Evolutionary conservation across 2,329 filamentous ascomycete species (phyloP), one percentile per base, ranked within the genome.

Genomic region (Phaeosphaeriaceae sp.): DNA sequence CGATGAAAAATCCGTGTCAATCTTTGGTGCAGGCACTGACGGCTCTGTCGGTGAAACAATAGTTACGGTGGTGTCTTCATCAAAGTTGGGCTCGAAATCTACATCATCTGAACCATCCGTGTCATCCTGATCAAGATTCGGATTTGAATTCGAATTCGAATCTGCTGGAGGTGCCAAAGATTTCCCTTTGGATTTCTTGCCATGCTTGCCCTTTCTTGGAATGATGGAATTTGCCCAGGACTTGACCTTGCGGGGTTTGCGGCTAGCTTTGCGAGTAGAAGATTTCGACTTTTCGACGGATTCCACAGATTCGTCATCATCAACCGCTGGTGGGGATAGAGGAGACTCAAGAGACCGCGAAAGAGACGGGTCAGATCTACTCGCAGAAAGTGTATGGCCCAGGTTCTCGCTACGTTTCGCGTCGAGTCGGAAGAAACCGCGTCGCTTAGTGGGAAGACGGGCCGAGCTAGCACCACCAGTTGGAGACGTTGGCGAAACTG

Each of bases 141-240:
- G 33, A 21, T 61, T 59, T 42, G 69, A n/a, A n/a, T n/a, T n/a
- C n/a, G n/a, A n/a, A n/a, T n/a, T n/a, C 7, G 45, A 35, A 21
- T 61, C 60, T 42, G 69, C 64, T 15, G 71, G 68, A 32, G 59
- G 62, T 13, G 69, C 71, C 2, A 68, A 54, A 6, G 61, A 47
- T 23, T 71, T 58, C 29, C 55, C 54, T 74, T 81, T 72, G 66
- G 74, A 67, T 65, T 78, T 76, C 58, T 79, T 76, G 56, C 73
- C 66, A 13, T 79, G 77, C 15, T 78, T 87, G 0, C 81, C 75
- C 56, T 86, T 88, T 4, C 83, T 79, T 13, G 84, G 83, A 6
- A 91, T 76, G 48, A 89, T 87, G 2, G 85, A 83, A 26, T 85
- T 86, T 15, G 85, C 84, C 86, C 86, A 88, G 3, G 81, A 82